A percentile compares a stretch with the other conserved stretches of the same genome.
Evolutionary conservation across 306 rosid species (phyloP).

Genomic region (Aeschynomene evenia): DNA sequence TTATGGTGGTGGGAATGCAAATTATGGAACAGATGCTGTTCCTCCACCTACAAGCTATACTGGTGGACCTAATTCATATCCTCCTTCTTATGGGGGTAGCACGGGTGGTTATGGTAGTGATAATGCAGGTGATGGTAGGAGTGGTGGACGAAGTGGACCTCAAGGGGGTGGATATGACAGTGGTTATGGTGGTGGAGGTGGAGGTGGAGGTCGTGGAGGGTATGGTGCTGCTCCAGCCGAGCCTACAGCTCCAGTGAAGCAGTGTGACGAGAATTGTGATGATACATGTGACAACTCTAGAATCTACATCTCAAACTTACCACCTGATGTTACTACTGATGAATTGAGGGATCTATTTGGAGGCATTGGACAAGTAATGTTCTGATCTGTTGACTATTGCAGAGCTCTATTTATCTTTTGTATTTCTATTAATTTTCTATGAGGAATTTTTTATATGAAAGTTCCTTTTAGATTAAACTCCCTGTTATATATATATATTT

Average conservation of each 20-base stretch:
- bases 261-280: slow-evolving; percentile 84
- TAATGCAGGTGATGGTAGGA: slow-evolving; percentile 47
- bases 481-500: background rate
- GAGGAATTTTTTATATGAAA: background rate
- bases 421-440: background rate
- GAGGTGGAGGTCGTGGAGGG: slow-evolving; percentile 74
- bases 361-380: slow-evolving; percentile 97
- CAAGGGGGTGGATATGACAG: slow-evolving; percentile 46
- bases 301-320: slow-evolving; percentile 94
- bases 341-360: slow-evolving; percentile 93
- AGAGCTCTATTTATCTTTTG: slow-evolving; percentile 1
- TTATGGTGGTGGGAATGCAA: slow-evolving; percentile 58
- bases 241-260: slow-evolving; percentile 76
- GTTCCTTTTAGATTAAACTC: background rate
- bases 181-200: slow-evolving; percentile 56
- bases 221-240: slow-evolving; percentile 66
- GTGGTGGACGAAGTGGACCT: slow-evolving; percentile 64
- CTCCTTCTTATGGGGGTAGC: slow-evolving; percentile 84
- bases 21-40: slow-evolving; percentile 84
- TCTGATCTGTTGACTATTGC: slow-evolving; percentile 36
- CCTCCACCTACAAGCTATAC: slow-evolving; percentile 91
- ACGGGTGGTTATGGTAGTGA: slow-evolving; percentile 66
- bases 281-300: slow-evolving; percentile 93
- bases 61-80: slow-evolving; percentile 79
- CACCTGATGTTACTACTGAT: slow-evolving; percentile 84